phyloP scores from a whole-genome alignment of 2,329 filamentous ascomycete genomes.

The Fonsecaea monophora region DNA sequence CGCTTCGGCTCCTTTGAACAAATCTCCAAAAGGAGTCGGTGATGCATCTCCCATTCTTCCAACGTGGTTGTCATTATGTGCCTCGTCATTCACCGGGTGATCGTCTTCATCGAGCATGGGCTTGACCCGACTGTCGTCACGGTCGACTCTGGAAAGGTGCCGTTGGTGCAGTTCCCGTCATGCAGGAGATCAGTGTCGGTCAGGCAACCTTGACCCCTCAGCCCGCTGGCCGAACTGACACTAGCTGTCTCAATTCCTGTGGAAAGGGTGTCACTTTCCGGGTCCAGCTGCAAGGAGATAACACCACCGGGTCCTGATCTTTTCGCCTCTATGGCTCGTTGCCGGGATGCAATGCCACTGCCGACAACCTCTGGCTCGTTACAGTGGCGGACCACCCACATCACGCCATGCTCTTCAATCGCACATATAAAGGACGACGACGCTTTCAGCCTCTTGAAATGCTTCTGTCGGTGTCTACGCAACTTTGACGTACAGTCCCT shows the following conservation, averaged over 20 bases:
- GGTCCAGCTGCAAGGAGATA: background rate
- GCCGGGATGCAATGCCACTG: background rate
- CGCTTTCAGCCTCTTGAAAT: background rate
- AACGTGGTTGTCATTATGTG: background rate
- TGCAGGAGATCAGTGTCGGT: background rate
- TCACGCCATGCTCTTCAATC: background rate
- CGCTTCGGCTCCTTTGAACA: background rate
- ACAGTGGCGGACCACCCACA: background rate
- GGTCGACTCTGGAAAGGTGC: background rate
- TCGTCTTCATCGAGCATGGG: background rate
- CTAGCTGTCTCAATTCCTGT: background rate
- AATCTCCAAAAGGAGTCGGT: background rate
- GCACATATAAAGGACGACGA: background rate
- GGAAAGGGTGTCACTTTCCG: background rate
- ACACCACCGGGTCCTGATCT: background rate
- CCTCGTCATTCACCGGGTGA: background rate
- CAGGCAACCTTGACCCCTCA: background rate
- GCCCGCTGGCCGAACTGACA: background rate
- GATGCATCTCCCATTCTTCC: background rate
- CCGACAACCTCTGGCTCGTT: background rate
- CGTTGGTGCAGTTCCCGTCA: background rate
- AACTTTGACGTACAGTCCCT: background rate
- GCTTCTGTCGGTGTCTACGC: background rate
- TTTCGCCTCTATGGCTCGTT: background rate
- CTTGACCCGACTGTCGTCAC: background rate